phyloP scores from a whole-genome alignment of 106 monocot genomes.

The Amphibolis antarctica region DNA sequence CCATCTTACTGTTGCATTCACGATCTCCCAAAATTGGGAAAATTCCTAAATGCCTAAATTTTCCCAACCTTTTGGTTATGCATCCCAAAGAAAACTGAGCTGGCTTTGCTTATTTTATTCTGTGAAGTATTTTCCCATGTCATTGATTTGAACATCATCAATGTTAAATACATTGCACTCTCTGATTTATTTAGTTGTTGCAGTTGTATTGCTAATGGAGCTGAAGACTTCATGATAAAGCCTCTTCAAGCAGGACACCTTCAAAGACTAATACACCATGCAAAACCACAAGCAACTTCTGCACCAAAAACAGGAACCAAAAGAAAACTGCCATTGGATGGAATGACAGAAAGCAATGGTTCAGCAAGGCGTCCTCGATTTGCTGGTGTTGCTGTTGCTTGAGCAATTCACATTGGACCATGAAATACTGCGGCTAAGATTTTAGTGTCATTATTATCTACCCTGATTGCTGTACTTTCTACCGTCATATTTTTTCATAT shows the following conservation, averaged over 20 bases:
- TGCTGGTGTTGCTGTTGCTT: slow-evolving; percentile 52
- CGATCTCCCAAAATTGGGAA: too few relatives aligned
- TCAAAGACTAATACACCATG: slow-evolving; percentile 35
- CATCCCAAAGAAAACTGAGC: too few relatives aligned
- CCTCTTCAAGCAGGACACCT: slow-evolving; percentile 45
- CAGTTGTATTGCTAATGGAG: slow-evolving; percentile 52
- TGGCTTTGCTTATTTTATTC: too few relatives aligned
- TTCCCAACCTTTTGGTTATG: too few relatives aligned
- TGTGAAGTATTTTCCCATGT: too few relatives aligned
- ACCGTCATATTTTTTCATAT: background rate
- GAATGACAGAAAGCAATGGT: slow-evolving; percentile 17
- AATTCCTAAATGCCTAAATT: too few relatives aligned
- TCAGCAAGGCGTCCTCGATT: slow-evolving; percentile 41
- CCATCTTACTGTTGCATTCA: too few relatives aligned
- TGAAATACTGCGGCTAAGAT: background rate
- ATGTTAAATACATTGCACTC: background rate
- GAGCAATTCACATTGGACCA: too few relatives aligned
- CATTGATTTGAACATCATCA: too few relatives aligned
- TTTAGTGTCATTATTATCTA: background rate
- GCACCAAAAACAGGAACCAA: slow-evolving; percentile 36
- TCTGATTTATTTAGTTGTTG: background rate
- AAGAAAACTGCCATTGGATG: slow-evolving; percentile 34
- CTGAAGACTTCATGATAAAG: slow-evolving; percentile 75
- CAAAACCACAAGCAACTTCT: slow-evolving; percentile 3
- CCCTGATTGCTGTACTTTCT: background rate